A percentile compares a stretch with the other conserved stretches of the same genome.
Evolutionary conservation across 495 filamentous ascomycete genomes (phyloP).

Genomic region (Cenococcum geophilum): DNA sequence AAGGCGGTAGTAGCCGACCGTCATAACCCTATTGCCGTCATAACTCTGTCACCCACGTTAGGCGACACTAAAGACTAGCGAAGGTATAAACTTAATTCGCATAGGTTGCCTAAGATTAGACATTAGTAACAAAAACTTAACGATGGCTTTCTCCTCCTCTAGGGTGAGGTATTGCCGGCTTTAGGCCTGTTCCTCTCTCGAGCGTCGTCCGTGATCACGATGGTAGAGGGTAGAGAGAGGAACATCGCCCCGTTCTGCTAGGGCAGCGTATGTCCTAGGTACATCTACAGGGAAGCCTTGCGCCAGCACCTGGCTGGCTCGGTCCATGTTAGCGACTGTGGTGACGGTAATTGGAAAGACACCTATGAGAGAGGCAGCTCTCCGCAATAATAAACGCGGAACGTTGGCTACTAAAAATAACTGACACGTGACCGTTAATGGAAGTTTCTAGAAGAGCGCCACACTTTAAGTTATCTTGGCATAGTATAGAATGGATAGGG

Average conservation of each 20-base stretch:
- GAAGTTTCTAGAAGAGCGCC: conserved; percentile 2
- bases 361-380: not conserved
- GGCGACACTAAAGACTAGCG: conserved; percentile 11
- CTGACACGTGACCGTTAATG: not conserved
- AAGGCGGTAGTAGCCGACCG: too few relatives aligned
- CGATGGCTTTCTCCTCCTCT: conserved; percentile 10
- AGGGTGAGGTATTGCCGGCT: conserved; percentile 11
- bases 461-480: not conserved
- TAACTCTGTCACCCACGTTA: too few relatives aligned
- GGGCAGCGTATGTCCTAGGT: too few relatives aligned
- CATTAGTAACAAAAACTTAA: conserved; percentile 7
- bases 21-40: too few relatives aligned
- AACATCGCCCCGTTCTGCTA: too few relatives aligned
- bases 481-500: too few relatives aligned
- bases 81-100: conserved; percentile 13
- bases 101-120: too few relatives aligned
- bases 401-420: too few relatives aligned
- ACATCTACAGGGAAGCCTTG: too few relatives aligned
- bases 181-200: conserved; percentile 11
- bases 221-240: too few relatives aligned
- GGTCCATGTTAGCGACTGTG: conserved; percentile 6
- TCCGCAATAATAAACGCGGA: conserved; percentile 8
- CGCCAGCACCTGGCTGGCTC: not conserved
- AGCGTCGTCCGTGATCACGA: conserved; percentile 10
- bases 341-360: conserved; percentile 1